Percentiles rank a stretch among this genome's conserved stretches.
phyloP scores from a whole-genome alignment of 495 filamentous ascomycete species.

The Trichoderma orchidacearum region DNA sequence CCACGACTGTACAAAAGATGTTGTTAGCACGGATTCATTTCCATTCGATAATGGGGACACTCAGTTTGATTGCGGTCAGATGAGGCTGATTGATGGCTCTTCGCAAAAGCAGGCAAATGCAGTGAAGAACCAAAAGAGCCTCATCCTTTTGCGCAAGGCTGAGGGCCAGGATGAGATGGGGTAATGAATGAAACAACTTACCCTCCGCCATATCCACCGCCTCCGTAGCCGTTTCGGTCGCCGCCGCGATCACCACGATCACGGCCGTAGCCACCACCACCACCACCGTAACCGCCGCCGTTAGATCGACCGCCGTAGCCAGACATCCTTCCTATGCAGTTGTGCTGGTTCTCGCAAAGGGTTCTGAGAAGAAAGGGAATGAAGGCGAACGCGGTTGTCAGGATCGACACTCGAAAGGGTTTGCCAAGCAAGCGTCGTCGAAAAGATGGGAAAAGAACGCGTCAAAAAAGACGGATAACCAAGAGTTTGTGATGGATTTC shows the following conservation, averaged over 20 bases:
- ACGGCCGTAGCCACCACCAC: constrained; percentile 11
- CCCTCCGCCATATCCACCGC: constrained; percentile 13
- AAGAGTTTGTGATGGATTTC: constrained; percentile 10
- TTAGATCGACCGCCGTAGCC: constrained; percentile 49
- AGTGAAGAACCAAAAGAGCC: too few species aligned
- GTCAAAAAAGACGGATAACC: constrained; percentile 3
- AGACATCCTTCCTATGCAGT: constrained; percentile 37
- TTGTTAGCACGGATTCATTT: constrained; percentile 7
- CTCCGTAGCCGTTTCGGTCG: constrained; percentile 12
- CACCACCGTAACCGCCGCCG: constrained; percentile 15
- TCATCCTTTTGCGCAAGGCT: too few species aligned
- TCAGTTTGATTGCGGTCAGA: not conserved
- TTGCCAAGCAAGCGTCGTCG: constrained; percentile 10
- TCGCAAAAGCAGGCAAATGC: too few species aligned
- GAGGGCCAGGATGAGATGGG: not conserved
- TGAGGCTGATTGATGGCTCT: not conserved
- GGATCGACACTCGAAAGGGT: constrained; percentile 12
- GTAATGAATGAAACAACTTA: not conserved
- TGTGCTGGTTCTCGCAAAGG: not conserved
- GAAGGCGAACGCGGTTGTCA: constrained; percentile 9
- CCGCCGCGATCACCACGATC: constrained; percentile 8
- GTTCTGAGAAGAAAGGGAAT: constrained; percentile 7
- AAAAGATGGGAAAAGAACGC: constrained; percentile 12
- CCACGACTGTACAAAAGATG: constrained; percentile 8
- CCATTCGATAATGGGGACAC: not conserved